Conservation (phyloP, 1,139 yeast species). For the Suhomyces panamericanus region DNA sequence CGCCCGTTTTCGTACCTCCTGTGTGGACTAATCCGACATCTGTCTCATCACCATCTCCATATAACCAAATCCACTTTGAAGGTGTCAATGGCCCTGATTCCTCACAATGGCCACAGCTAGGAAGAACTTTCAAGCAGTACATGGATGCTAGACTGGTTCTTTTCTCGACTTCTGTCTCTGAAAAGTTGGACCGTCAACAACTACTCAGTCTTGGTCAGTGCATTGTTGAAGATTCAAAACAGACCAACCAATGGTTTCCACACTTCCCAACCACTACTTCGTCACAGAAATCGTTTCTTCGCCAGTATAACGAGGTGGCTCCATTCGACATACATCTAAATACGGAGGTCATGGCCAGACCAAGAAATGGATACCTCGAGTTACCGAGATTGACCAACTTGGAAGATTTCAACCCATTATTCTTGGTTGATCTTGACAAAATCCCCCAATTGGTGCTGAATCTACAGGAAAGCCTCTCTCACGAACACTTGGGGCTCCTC, state of each 20-base stretch:
- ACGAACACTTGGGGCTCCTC: background rate
- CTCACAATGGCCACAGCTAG: slow-evolving; percentile 6
- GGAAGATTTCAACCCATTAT: slow-evolving; percentile 12
- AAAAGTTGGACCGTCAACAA: slow-evolving; percentile 2
- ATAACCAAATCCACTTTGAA: background rate
- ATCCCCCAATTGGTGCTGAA: background rate
- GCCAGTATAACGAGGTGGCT: slow-evolving; percentile 8
- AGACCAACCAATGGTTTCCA: slow-evolving; percentile 1
- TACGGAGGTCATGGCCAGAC: background rate
- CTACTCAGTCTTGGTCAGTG: slow-evolving; percentile 2
- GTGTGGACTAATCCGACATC: background rate
- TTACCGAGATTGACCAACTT: slow-evolving; percentile 7
- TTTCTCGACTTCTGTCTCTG: background rate
- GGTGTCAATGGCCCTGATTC: background rate
- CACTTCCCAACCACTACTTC: background rate
- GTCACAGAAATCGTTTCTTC: slow-evolving; percentile 4
- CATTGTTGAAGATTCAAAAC: background rate
- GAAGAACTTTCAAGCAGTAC: slow-evolving; percentile 7
- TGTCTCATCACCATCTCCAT: slow-evolving; percentile 2
- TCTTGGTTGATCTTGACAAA: slow-evolving; percentile 7
- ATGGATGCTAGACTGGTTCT: slow-evolving; percentile 4
- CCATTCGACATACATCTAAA: slow-evolving; percentile 2
- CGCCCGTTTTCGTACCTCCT: background rate
- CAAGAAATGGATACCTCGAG: slow-evolving; percentile 4
- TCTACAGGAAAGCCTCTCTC: background rate